These are phyloP conservation scores for Datisca glomerata DNA, from an alignment of 306 rosid genomes.

Conservation along the genomic window DNA sequence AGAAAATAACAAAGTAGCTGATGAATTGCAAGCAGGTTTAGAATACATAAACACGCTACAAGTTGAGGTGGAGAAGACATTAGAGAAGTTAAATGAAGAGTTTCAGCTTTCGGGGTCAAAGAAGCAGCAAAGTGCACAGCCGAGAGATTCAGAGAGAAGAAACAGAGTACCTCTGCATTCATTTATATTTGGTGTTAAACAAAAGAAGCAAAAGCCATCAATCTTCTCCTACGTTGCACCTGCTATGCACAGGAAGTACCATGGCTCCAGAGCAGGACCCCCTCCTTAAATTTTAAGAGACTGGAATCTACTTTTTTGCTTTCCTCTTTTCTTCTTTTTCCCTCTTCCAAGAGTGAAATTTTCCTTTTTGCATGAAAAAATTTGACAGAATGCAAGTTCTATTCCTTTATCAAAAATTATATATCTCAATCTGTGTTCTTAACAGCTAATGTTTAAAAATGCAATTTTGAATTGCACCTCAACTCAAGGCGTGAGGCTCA, in stretches of 20 bases:
- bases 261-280: conserved; percentile 22
- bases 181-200: conserved; percentile 70
- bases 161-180: conserved; percentile 65
- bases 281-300: conserved; percentile 19
- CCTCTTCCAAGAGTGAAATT: conserved; percentile 10
- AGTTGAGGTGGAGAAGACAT: conserved; percentile 44
- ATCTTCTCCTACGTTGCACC: conserved; percentile 68
- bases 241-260: conserved; percentile 47
- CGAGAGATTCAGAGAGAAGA: conserved; percentile 29
- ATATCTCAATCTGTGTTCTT: too few species aligned
- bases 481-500: too few species aligned
- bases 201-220: conserved; percentile 65
- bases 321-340: conserved; percentile 10
- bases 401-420: too few species aligned
- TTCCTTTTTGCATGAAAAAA: too few species aligned
- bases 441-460: too few species aligned
- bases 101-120: conserved; percentile 42
- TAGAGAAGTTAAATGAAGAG: conserved; percentile 54
- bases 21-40: conserved; percentile 70
- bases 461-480: too few species aligned
- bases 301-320: too few species aligned
- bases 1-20: conserved; percentile 81
- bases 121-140: conserved; percentile 29
- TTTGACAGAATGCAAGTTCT: too few species aligned
- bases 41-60: conserved; percentile 51